Evolutionary conservation across 2,329 filamentous ascomycete species (phyloP), one percentile per base, ranked within the genome.

Genomic region (Clonostachys solani): DNA sequence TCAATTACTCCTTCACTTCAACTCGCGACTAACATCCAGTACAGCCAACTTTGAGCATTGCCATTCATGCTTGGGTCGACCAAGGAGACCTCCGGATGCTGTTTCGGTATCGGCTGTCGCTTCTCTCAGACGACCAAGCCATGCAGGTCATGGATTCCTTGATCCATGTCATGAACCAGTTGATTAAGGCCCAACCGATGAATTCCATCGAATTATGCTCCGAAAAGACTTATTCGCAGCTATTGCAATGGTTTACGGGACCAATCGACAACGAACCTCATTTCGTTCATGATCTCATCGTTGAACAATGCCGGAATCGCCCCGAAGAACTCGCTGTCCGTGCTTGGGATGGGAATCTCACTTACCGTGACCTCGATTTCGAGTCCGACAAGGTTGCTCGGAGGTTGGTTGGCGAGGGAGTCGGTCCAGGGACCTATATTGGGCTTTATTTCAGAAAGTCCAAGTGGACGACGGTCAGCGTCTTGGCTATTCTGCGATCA

Each of bases 311-410:
- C 9, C 16, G 15, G n/a, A 12, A 40, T 6, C 12, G 13, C 10
- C 51, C 51, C 8, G 29, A 42, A 4, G n/a, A 45, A 8, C 37
- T 41, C 7, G 51, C 51, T 12, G 45, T 53, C 33, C 19, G 34
- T 5, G 47, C 50, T 7, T 56, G 52, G 51, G 52, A 56, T 19
- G 42, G 50, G 4, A 18, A 48, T 5, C 23, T 52, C 15, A 50
- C 29, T 12, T 42, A 42, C 41, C 17, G 41, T 13, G 41, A 42
- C 10, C n/a, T 42, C n/a, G 41, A 42, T 13, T 13, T 10, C n/a
- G 15, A 13, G n/a, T 16, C 17, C 19, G 15, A 13, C 5, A 13
- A 8, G 8, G 13, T 42, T 15, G 9, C 41, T 8, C 41, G 15
- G 17, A 16, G 41, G 19, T 15, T 42, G 9, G 18, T 42, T 8